Evolutionary conservation across 2,329 filamentous ascomycete species (phyloP).

Genomic region (Pseudogymnoascus sp.): DNA sequence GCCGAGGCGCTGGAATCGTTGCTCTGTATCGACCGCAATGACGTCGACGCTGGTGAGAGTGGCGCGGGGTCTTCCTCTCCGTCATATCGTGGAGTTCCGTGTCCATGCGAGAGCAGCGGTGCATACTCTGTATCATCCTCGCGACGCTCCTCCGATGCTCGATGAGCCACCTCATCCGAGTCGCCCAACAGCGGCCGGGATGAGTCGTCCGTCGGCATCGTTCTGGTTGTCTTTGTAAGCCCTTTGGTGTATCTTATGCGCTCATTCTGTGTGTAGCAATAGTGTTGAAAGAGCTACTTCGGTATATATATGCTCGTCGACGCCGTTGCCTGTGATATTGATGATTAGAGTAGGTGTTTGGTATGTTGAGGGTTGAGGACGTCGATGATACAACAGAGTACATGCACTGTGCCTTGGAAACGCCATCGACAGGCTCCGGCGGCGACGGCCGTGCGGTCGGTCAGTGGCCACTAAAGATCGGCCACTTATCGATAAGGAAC

Average conservation of each 20-base stretch:
- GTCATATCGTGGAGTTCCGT: conserved; percentile 24
- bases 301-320: background rate
- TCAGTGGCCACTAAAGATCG: background rate
- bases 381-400: conserved; percentile 5
- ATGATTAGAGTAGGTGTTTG: background rate
- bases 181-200: conserved; percentile 2
- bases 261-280: conserved; percentile 1
- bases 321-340: background rate
- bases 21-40: conserved; percentile 30
- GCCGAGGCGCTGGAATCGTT: conserved; percentile 23
- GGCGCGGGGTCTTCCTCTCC: conserved; percentile 19
- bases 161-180: background rate
- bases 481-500: conserved; percentile 6
- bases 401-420: conserved; percentile 5
- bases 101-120: background rate
- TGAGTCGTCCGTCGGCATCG: background rate
- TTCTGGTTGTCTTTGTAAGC: background rate
- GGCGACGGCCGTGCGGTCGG: conserved; percentile 1
- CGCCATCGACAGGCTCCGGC: conserved; percentile 2
- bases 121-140: background rate
- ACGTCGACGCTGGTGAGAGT: conserved; percentile 29
- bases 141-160: background rate
- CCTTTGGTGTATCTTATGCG: background rate
- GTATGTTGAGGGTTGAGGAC: background rate
- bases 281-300: background rate